Evolutionary conservation across 331 rosid species (phyloP).

Genomic region (Malus hybrid): DNA sequence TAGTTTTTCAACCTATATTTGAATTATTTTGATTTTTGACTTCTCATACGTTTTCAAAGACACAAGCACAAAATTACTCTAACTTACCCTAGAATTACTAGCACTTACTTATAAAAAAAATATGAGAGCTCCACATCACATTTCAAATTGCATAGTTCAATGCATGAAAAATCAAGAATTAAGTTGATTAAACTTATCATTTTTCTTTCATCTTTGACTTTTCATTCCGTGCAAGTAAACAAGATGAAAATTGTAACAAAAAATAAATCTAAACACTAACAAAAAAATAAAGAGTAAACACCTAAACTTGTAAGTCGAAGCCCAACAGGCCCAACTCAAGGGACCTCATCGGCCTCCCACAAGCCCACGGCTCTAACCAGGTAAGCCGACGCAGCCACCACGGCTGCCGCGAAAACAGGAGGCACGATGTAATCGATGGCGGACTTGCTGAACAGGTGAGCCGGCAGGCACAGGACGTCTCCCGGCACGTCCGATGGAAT

Average conservation of each 20-base stretch:
- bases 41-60: background rate
- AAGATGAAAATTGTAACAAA: no score
- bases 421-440: constrained; percentile 61
- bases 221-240: no score
- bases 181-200: no score
- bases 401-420: constrained; percentile 61
- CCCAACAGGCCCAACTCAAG: background rate
- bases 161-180: no score
- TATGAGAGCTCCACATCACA: no score
- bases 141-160: no score
- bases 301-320: background rate
- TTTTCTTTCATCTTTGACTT: no score
- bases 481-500: constrained; percentile 65
- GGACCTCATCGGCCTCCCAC: constrained; percentile 38
- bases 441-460: constrained; percentile 45
- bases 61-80: background rate
- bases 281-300: background rate
- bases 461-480: constrained; percentile 62
- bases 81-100: no score
- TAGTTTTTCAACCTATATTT: background rate
- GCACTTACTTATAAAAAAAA: no score
- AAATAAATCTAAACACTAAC: no score
- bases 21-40: background rate
- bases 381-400: constrained; percentile 73
- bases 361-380: constrained; percentile 51